Conservation (phyloP, 2,329 filamentous ascomycete genomes). For the Hypoxylon sp. region DNA sequence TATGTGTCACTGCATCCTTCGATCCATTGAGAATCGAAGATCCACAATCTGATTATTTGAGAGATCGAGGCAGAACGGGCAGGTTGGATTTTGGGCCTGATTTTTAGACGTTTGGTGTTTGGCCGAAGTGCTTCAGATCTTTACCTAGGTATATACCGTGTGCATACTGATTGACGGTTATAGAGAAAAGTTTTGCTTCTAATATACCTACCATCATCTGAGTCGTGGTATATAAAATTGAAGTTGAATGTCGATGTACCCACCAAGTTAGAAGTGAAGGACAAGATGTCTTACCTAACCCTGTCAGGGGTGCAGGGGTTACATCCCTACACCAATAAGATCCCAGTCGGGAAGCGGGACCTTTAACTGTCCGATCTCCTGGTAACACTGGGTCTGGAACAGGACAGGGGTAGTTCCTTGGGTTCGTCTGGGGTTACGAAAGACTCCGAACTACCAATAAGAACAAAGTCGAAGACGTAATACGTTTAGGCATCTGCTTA, state of each 20-base stretch:
- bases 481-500: conserved; percentile 28
- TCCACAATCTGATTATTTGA: not conserved
- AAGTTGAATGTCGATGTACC: not conserved
- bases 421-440: conserved; percentile 1
- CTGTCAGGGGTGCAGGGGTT: not conserved
- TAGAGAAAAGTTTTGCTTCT: not conserved
- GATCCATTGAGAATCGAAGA: not conserved
- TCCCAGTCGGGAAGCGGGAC: conserved; percentile 32
- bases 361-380: conserved; percentile 34
- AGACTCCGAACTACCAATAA: conserved; percentile 37
- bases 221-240: not conserved
- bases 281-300: not conserved
- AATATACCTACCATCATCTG: no score
- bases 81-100: not conserved
- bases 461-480: conserved; percentile 32
- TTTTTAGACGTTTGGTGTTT: not conserved
- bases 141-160: no score
- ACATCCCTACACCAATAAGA: conserved; percentile 23
- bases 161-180: not conserved
- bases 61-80: not conserved
- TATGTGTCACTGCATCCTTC: not conserved
- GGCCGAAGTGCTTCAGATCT: no score
- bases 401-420: conserved; percentile 14
- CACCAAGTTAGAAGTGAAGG: no score
- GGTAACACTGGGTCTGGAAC: conserved; percentile 17